Evolutionary conservation across 2,329 filamentous ascomycete species (phyloP).

Genomic region (Microdochium trichocladiopsis): DNA sequence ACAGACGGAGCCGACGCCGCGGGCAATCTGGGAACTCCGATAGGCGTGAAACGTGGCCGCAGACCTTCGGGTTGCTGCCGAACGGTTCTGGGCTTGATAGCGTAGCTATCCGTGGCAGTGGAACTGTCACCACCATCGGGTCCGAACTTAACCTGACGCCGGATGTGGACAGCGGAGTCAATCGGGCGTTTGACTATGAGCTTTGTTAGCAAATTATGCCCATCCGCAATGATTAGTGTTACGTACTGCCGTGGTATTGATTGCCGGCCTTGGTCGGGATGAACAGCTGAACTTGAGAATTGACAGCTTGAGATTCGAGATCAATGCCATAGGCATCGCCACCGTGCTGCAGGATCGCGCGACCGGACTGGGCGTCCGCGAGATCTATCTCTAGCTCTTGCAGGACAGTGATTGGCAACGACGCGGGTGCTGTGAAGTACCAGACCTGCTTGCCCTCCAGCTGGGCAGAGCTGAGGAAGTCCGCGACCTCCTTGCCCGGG

Average conservation of each 20-base stretch:
- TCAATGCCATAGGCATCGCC: constrained; percentile 56
- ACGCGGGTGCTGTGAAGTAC: constrained; percentile 71
- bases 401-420: constrained; percentile 60
- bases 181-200: constrained; percentile 35
- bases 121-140: constrained; percentile 29
- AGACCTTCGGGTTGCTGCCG: constrained; percentile 62
- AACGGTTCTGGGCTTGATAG: constrained; percentile 39
- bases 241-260: constrained; percentile 48
- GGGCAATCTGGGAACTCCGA: constrained; percentile 40
- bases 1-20: constrained; percentile 3
- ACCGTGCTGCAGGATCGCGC: constrained; percentile 53
- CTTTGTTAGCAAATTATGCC: constrained; percentile 14
- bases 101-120: constrained; percentile 30
- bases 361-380: constrained; percentile 43
- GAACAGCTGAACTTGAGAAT: constrained; percentile 48
- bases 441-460: constrained; percentile 68
- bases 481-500: constrained; percentile 37
- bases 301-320: constrained; percentile 43
- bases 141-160: constrained; percentile 52
- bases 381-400: constrained; percentile 56
- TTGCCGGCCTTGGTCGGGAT: constrained; percentile 50
- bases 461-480: constrained; percentile 51
- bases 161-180: constrained; percentile 57
- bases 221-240: not conserved
- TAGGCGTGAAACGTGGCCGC: constrained; percentile 59